Evolutionary conservation across 345 rosid genomes (phyloP), one percentile per base, ranked within the genome.

Genomic region (Hibiscus trionum): DNA sequence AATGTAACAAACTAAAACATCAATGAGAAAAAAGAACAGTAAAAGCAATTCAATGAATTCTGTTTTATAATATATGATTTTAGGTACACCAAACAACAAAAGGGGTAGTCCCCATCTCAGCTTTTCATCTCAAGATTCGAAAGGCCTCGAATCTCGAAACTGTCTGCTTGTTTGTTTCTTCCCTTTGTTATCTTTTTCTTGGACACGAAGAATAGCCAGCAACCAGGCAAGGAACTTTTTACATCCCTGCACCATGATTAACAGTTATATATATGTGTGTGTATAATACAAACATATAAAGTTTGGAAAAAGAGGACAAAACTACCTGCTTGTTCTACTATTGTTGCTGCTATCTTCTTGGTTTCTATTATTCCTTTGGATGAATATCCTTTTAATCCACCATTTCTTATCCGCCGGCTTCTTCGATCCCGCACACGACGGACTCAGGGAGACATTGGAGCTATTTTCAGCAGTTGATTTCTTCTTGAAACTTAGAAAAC

Each of bases 281-380:
- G 16, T 47, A 2, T 6, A 7, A 35, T 37, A 37, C 42, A 37
- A 37, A 37, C 42, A 62, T 27, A 15, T 35, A 21, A 17, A 50
- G 7, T 50, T 17, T 8, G 11, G 21, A 27, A 33, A 0, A 58
- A 57, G 1, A 42, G 14, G 50, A 58, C 9, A 21, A 15, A 52
- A 8, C 4, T 80, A 84, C 91, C 88, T 77, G 82, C 56, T 74
- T 69, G 66, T 56, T 44, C 76, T 60, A 50, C 80, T 69, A 47
- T 35, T 74, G 24, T 69, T 64, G 61, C 52, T 37, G 64, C 73
- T 69, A 19, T 60, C 78, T 4, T 59, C 64, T 0, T 66, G 74
- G 68, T 55, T 61, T 9, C 53, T 46, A 29, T 72, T 46, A 53
- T 35, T 39, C 52, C 69, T 66, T 21, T 27, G 49, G 50, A 42